Conservation (phyloP, 2,329 filamentous ascomycete species). For the Ophiostoma tasmaniense region DNA sequence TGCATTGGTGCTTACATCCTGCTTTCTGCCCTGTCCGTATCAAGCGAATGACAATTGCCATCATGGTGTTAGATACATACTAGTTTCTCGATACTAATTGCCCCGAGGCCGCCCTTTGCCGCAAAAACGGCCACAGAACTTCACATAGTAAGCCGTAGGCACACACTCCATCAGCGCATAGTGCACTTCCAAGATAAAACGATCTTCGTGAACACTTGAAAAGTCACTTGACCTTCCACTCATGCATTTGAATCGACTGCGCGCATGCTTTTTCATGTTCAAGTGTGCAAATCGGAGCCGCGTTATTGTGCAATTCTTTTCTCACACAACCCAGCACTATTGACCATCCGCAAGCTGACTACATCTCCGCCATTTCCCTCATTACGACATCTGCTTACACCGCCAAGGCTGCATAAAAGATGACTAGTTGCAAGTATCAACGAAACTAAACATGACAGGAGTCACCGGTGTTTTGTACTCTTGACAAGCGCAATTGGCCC, state of each 20-base stretch:
- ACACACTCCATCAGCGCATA: background rate
- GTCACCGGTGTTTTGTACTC: too few relatives aligned
- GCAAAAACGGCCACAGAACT: background rate
- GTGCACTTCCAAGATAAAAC: background rate
- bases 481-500: background rate
- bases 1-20: background rate
- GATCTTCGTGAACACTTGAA: background rate
- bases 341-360: background rate
- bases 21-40: background rate
- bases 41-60: background rate
- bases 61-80: background rate
- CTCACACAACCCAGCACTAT: background rate
- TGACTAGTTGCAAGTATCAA: background rate
- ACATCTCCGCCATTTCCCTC: too few relatives aligned
- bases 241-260: background rate
- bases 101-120: background rate
- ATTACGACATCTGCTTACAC: background rate
- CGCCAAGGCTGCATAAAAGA: background rate
- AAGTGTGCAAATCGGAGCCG: background rate
- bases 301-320: background rate
- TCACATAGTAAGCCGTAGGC: background rate
- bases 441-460: too few relatives aligned
- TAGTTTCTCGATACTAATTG: background rate
- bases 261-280: too few relatives aligned
- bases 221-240: background rate